Evolutionary conservation across 176 grass and related monocot species (phyloP), one percentile per base, ranked within the genome.

Genomic region (Phyllostachys edulis): DNA sequence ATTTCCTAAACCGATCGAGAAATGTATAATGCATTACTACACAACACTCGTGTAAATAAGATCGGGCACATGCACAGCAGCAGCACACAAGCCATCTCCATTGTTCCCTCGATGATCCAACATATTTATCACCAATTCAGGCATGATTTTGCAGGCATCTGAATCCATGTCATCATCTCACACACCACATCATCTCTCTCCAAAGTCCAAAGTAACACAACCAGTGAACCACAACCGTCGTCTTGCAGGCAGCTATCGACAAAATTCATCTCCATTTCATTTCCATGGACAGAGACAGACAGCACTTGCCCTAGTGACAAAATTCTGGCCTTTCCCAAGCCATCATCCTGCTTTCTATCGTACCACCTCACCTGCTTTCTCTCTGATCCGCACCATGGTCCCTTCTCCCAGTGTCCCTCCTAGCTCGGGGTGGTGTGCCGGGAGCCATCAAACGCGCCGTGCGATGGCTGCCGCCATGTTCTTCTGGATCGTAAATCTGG

Each of bases 401-500:
- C 29, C 61, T 23, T 0, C 55, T 82, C 51, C 45, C 45, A 47
- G 45, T 14, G 45, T 47, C 45, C 45, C 52, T 37, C 39, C 80
- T 83, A 73, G 16, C 23, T 2, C 56, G 79, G 16, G 71, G 51
- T 12, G 85, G 85, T 9, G 85, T 94, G 5, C 87, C 71, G 0
- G 82, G 85, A 59, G 64, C 57, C 10, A 12, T 61, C 77, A 83
- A 39, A 5, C 70, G 73, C 3, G 74, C 84, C 10, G 13, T 34
- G 34, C 51, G 78, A 40, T 83, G 76, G 54, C 63, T 47, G 13
- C n/a, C n/a, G n/a, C 27, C 60, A 39, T 84, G 78, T 36, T 27
- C 84, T 63, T 92, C 92, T 7, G 76, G 82, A 44, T 85, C 76
- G 9, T 89, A 97, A 11, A 34, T 82, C 86, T 92, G 92, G 49